Base-by-base conservation (phyloP, 2,329 filamentous ascomycete genomes). In the Aspergillus hortae region DNA sequence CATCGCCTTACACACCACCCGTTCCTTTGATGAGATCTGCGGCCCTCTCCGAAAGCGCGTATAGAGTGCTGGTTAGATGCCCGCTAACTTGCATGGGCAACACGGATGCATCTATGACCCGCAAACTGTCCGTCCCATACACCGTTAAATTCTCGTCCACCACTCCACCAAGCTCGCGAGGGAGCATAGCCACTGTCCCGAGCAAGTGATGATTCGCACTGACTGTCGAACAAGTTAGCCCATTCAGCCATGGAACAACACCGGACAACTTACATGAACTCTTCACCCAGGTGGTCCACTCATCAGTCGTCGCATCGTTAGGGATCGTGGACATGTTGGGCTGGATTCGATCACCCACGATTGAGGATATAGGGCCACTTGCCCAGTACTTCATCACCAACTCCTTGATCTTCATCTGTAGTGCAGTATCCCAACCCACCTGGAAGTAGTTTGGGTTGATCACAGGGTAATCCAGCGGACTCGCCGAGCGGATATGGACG, bases 371-470 rank as follows among this genome's bases (percentile, higher is more conserved):
- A 1, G 55, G 56, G 19, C 54, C 44, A 2, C 56, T 63, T 35
- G 56, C 40, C 45, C 59, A 63, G n/a, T 65, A 36, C 15, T 52
- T 25, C 15, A 57, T 56, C 21, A 61, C 50, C n/a, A 52, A 56
- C 15, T 43, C 60, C 2, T 65, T 59, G 4, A 62, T 59, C 4
- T 59, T 60, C 10, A 58, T 57, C 36, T 66, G 53, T 2, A 56
- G 35, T 30, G 63, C 55, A 4, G 62, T 46, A 45, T 70, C 67
- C 44, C 61, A 63, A 12, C 61, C 62, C 23, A 67, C 49, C 57
- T 64, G 60, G 36, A 64, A 64, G 49, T 64, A 70, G 15, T 67
- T 64, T 2, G 67, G 66, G 46, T 69, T 63, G 32, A 69, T 63
- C n/a, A 15, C 38, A 4, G 64, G 58, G 25, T 57, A 38, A 4